These are phyloP conservation scores for Lagerstroemia speciosa DNA, from an alignment of 345 rosid genomes.

Conservation along the genomic window DNA sequence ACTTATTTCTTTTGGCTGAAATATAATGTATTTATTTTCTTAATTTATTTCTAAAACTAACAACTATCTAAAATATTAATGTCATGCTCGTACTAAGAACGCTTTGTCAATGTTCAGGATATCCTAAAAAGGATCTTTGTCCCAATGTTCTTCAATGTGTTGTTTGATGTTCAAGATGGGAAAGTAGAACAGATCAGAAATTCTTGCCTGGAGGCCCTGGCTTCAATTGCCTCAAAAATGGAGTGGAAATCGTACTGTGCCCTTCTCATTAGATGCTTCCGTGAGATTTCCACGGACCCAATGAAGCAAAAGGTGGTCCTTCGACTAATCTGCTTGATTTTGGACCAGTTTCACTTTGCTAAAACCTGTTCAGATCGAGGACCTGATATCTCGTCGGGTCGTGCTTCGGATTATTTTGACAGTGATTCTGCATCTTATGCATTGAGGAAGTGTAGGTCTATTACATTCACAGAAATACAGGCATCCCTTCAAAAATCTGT, in stretches of 20 bases:
- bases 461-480: constrained; percentile 32
- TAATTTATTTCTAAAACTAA: background rate
- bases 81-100: constrained; percentile 8
- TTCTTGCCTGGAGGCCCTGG: constrained; percentile 73
- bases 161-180: constrained; percentile 69
- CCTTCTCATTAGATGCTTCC: constrained; percentile 60
- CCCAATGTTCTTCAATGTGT: constrained; percentile 70
- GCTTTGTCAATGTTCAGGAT: constrained; percentile 36
- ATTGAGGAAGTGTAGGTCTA: constrained; percentile 14
- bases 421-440: constrained; percentile 13
- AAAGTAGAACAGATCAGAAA: constrained; percentile 51
- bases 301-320: constrained; percentile 60
- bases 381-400: constrained; percentile 15
- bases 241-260: constrained; percentile 72
- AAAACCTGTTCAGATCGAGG: constrained; percentile 25
- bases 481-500: constrained; percentile 47
- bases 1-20: too few species aligned
- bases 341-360: constrained; percentile 71
- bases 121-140: constrained; percentile 61
- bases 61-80: background rate
- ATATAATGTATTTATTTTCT: too few species aligned
- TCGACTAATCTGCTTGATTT: constrained; percentile 58
- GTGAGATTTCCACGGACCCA: constrained; percentile 45
- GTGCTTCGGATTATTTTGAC: constrained; percentile 12
- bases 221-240: constrained; percentile 61